Evolutionary conservation across 352 stramenopile species (phyloP).

Genomic region (Phytophthora foliorum): DNA sequence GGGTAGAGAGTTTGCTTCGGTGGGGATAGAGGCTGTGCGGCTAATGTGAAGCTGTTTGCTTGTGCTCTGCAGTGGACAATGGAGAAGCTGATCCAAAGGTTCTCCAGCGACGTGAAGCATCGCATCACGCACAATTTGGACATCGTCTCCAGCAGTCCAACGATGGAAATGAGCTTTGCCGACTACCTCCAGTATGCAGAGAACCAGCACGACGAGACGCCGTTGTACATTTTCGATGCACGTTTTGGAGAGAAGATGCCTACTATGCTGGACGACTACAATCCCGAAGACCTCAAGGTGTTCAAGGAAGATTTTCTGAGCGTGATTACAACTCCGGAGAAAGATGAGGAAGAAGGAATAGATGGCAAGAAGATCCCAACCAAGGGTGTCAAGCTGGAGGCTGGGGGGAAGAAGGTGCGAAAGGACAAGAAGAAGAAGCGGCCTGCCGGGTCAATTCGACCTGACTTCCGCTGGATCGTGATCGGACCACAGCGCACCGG

Average conservation of each 20-base stretch:
- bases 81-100: conserved; percentile 63
- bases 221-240: conserved; percentile 90
- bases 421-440: conserved; percentile 54
- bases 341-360: conserved; percentile 31
- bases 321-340: conserved; percentile 33
- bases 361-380: conserved; percentile 11
- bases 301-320: conserved; percentile 85
- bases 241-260: conserved; percentile 89
- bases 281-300: conserved; percentile 63
- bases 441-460: conserved; percentile 42
- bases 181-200: conserved; percentile 77
- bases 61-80: conserved; percentile 69
- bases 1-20: background rate
- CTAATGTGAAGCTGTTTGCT: conserved; percentile 1
- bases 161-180: conserved; percentile 80
- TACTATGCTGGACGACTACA: conserved; percentile 73
- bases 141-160: conserved; percentile 55
- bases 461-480: conserved; percentile 89
- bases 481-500: conserved; percentile 87
- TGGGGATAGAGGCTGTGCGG: background rate
- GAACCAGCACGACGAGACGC: conserved; percentile 85
- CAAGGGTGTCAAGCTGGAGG: conserved; percentile 41
- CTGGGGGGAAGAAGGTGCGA: conserved; percentile 47
- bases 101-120: conserved; percentile 57
- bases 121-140: conserved; percentile 89